These are phyloP conservation scores for Bondarzewia mesenterica DNA, from an alignment of 1,284 basidiomycete species.

Conservation along the genomic window DNA sequence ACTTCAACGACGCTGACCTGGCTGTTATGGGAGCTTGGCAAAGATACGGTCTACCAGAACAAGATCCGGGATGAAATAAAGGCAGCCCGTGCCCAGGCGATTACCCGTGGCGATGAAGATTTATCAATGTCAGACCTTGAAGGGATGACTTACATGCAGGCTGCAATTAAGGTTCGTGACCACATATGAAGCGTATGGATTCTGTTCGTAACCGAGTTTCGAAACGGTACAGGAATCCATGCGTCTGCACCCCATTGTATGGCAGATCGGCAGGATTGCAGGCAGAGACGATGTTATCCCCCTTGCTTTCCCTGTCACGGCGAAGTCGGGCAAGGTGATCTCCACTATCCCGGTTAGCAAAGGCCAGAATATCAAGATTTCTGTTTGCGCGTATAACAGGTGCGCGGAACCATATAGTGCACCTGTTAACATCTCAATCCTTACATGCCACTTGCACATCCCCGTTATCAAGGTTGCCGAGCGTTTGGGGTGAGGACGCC, in stretches of 20 bases:
- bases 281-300: constrained; percentile 31
- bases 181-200: background rate
- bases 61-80: constrained; percentile 44
- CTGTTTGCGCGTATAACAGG: constrained; percentile 25
- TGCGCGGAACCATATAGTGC: constrained; percentile 9
- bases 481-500: constrained; percentile 42
- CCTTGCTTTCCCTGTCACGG: constrained; percentile 26
- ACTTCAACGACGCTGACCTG: constrained; percentile 23
- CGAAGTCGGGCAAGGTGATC: constrained; percentile 22
- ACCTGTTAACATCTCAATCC: background rate
- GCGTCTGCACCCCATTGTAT: constrained; percentile 28
- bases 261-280: constrained; percentile 22
- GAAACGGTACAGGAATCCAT: constrained; percentile 26
- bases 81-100: constrained; percentile 33
- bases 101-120: constrained; percentile 29
- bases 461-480: constrained; percentile 15
- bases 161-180: constrained; percentile 8
- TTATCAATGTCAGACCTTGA: constrained; percentile 41
- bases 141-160: constrained; percentile 27
- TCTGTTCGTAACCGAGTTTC: background rate
- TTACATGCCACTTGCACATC: background rate
- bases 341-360: constrained; percentile 26
- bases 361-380: constrained; percentile 27
- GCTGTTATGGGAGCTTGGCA: constrained; percentile 36
- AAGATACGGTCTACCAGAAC: constrained; percentile 37